A percentile compares a stretch with the other conserved stretches of the same genome.
phyloP scores from a whole-genome alignment of 305 asterid genomes.

The Fraxinus ornus region DNA sequence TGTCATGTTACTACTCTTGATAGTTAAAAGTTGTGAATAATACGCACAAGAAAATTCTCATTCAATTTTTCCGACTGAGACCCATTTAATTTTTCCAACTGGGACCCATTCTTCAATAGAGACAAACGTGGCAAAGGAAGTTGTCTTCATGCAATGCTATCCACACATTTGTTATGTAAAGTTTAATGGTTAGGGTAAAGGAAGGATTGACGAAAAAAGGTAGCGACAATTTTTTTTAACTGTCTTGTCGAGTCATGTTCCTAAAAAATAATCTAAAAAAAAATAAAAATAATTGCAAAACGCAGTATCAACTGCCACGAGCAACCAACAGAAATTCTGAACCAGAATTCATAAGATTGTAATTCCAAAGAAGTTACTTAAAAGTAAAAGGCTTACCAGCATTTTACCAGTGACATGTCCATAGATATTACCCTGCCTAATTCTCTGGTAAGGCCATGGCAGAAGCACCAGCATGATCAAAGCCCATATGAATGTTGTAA shows the following conservation, averaged over 20 bases:
- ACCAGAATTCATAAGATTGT: not conserved
- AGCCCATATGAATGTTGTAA: slow-evolving; percentile 46
- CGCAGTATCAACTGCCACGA: not conserved
- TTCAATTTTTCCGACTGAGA: not conserved
- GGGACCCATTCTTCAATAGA: not conserved
- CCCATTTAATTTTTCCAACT: no score
- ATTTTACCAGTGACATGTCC: slow-evolving; percentile 48
- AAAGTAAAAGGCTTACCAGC: slow-evolving; percentile 30
- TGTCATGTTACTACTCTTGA: not conserved
- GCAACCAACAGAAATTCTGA: not conserved
- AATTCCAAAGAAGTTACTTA: not conserved
- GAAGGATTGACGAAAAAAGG: not conserved
- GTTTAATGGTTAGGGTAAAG: not conserved
- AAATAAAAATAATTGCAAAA: not conserved
- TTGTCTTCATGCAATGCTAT: not conserved
- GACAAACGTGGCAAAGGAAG: not conserved
- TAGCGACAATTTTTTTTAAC: not conserved
- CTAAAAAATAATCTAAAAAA: not conserved
- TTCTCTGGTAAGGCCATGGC: slow-evolving; percentile 52
- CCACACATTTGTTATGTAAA: not conserved
- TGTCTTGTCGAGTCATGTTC: not conserved
- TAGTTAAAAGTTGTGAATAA: not conserved
- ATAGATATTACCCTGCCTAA: slow-evolving; percentile 46
- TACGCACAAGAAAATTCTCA: not conserved
- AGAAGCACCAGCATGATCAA: slow-evolving; percentile 43